Percentiles rank a stretch among this genome's conserved stretches.
These are phyloP conservation scores for Camellia oleifera DNA, from an alignment of 179 eudicot species.

Conservation along the genomic window DNA sequence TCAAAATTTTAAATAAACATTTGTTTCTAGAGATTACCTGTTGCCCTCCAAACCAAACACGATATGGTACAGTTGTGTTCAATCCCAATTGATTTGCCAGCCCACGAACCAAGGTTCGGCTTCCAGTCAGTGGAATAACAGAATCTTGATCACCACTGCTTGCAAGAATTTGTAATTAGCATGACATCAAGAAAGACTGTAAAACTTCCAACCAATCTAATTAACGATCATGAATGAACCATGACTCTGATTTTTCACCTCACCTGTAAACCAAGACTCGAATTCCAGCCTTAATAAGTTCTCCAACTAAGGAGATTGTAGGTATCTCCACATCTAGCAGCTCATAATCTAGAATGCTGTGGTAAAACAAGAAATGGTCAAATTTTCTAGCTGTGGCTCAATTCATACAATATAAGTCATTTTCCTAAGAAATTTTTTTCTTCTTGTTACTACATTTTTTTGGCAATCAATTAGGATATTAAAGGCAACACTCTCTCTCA, in stretches of 20 bases:
- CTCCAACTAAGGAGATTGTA: slow-evolving; percentile 70
- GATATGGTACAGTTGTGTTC: slow-evolving; percentile 66
- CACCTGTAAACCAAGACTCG: slow-evolving; percentile 94
- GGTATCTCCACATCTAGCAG: slow-evolving; percentile 84
- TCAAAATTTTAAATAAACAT: no score
- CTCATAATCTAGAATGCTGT: slow-evolving; percentile 76
- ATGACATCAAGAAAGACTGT: background rate
- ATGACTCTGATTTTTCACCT: background rate
- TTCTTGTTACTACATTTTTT: background rate
- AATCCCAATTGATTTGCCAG: slow-evolving; percentile 59
- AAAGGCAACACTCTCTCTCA: no score
- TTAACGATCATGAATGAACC: background rate
- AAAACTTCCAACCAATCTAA: background rate
- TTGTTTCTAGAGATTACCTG: slow-evolving; percentile 49
- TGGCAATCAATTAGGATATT: no score
- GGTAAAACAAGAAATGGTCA: background rate
- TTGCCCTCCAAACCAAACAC: slow-evolving; percentile 93
- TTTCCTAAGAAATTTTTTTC: background rate
- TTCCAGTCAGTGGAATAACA: slow-evolving; percentile 92
- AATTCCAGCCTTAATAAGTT: slow-evolving; percentile 60
- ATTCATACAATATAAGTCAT: background rate
- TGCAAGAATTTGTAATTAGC: slow-evolving; percentile 8
- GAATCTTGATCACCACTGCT: slow-evolving; percentile 97
- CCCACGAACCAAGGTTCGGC: slow-evolving; percentile 62
- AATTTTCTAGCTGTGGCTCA: background rate